A percentile compares a stretch with the other conserved stretches of the same genome.
Conservation (phyloP, 2,329 filamentous ascomycete genomes). For the Diaporthe citrichinensis region DNA sequence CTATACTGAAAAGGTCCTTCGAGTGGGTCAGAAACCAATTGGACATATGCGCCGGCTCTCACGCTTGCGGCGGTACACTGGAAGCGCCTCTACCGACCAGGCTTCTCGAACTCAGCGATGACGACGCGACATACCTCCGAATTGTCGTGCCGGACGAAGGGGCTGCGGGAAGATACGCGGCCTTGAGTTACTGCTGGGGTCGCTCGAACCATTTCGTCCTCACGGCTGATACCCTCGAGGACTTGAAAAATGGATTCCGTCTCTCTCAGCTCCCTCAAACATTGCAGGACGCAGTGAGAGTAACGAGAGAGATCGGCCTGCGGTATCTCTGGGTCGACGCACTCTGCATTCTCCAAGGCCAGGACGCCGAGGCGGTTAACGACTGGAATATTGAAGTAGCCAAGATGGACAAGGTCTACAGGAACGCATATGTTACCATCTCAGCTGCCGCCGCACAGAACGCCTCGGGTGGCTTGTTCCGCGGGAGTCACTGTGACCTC, state of each 20-base stretch:
- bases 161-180: neutral
- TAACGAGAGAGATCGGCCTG: neutral
- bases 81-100: neutral
- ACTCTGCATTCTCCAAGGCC: constrained; percentile 8
- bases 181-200: constrained; percentile 8
- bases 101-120: neutral
- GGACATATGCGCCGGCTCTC: neutral
- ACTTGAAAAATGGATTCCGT: neutral
- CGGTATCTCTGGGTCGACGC: neutral
- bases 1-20: neutral
- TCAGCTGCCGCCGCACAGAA: neutral
- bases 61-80: neutral
- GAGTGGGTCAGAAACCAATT: neutral
- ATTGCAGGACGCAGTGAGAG: neutral
- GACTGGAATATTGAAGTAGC: constrained; percentile 5
- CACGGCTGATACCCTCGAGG: neutral
- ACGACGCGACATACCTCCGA: neutral
- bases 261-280: neutral
- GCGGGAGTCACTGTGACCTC: neutral
- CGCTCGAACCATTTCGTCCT: neutral
- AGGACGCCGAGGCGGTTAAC: neutral
- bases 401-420: neutral
- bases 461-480: neutral
- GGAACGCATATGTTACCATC: neutral
- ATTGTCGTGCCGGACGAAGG: neutral